Evolutionary conservation across 768 basidiomycete species (phyloP).

Genomic region (Tricholoma bakamatsutake): DNA sequence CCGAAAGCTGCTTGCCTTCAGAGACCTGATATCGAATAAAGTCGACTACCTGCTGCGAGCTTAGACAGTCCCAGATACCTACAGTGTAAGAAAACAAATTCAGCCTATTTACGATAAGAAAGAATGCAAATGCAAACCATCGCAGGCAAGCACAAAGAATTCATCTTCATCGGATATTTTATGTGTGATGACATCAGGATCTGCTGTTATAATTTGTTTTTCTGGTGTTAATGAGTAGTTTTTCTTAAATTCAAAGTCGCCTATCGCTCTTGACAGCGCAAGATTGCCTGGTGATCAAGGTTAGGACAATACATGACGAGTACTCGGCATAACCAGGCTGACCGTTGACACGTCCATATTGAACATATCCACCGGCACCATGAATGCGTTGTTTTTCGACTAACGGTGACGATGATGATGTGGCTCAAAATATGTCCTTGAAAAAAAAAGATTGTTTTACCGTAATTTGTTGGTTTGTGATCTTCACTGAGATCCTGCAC

Average conservation of each 20-base stretch:
- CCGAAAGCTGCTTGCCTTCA: constrained; percentile 68
- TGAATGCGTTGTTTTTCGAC: constrained; percentile 83
- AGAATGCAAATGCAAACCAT: constrained; percentile 52
- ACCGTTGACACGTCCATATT: constrained; percentile 97
- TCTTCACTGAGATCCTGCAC: constrained; percentile 89
- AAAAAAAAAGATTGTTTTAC: constrained; percentile 29
- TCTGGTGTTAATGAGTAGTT: constrained; percentile 77
- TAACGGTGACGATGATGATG: constrained; percentile 21
- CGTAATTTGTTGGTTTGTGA: constrained; percentile 89
- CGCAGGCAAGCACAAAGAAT: constrained; percentile 94
- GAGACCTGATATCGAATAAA: constrained; percentile 79
- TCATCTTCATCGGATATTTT: constrained; percentile 86
- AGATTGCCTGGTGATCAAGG: constrained; percentile 66
- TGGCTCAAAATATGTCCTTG: background rate
- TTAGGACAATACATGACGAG: constrained; percentile 1
- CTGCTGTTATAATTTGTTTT: constrained; percentile 88
- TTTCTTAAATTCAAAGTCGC: constrained; percentile 99
- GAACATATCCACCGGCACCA: constrained; percentile 91
- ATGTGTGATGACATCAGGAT: constrained; percentile 88
- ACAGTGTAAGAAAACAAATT: constrained; percentile 2
- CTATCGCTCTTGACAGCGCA: constrained; percentile 89
- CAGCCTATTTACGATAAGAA: background rate
- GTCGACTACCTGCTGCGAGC: constrained; percentile 89
- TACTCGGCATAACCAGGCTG: constrained; percentile 11
- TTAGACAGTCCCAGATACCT: constrained; percentile 99